Base-by-base conservation (phyloP, 306 rosid genomes). In the Notholithocarpus densiflorus region DNA sequence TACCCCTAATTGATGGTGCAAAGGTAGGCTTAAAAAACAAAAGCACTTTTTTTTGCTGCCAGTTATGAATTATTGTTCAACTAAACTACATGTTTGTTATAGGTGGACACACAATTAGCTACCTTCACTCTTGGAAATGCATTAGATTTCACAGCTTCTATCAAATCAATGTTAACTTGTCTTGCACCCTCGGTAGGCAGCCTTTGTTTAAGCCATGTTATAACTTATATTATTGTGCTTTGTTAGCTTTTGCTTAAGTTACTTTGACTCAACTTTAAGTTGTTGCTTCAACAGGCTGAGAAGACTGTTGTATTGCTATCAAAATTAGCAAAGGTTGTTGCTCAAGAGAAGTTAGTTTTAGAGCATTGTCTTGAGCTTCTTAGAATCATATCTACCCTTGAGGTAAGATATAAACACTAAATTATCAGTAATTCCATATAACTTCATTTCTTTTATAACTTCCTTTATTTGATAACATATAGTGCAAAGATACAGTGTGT, bases 1-100 rank as follows among this genome's bases (percentile, higher is more conserved):
- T 92, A 21, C 98, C 98, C 59, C 86, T 94, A 23, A 64, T 79
- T 78, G 90, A 91, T 77, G 97, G 92, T 29, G 92, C 90, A 82
- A 78, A 77, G 96, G 96, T 94, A 82, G 51, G 72, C 32, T 8
- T 5, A 51, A 40, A 19, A 40, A 55, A 75, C 48, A 2, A 48
- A 48, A 48, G 17, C 1, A 2, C 4, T 3, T 48, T 48, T 45
- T 48, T 21, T 31, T 6, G 10, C 5, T 15, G 23, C 56, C 1
- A 40, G 17, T 59, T 53, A 48, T 54, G 5, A 23, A 26, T 51
- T 27, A 2, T 17, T 26, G 18, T 52, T 13, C 3, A 48, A 24
- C 15, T 72, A 12, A 18, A 48, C 61, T 15, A 72, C 26, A 24
- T 54, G 19, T 72, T 14, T 31, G 5, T 29, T 75, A 59, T 65